phyloP scores from a whole-genome alignment of 176 grass and related monocot genomes.

The Avena eriantha region DNA sequence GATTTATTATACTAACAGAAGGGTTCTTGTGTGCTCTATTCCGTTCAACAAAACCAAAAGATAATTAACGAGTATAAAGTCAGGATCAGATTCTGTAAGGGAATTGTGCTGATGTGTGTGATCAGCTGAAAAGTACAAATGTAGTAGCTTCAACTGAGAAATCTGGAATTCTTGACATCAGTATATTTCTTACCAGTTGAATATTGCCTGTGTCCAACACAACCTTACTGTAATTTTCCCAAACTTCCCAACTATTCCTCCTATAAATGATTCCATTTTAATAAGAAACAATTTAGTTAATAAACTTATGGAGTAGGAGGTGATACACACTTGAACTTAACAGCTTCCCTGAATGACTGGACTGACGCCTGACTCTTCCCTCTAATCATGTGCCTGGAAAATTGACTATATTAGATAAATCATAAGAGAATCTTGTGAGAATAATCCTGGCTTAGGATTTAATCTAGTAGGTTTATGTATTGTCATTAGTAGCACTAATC shows the following conservation, averaged over 20 bases:
- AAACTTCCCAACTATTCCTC: constrained; percentile 96
- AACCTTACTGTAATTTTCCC: constrained; percentile 96
- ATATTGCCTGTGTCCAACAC: constrained; percentile 74
- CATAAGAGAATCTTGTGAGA: constrained; percentile 2
- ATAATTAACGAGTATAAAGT: background rate
- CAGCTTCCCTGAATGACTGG: constrained; percentile 91
- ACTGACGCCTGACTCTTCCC: constrained; percentile 78
- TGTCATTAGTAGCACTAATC: background rate
- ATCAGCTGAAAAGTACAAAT: constrained; percentile 19
- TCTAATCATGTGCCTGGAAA: constrained; percentile 87
- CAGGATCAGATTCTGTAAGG: background rate
- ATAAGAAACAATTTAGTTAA: background rate
- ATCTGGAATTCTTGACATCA: background rate
- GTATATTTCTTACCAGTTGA: constrained; percentile 57
- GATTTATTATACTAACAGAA: background rate
- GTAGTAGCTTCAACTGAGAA: constrained; percentile 1
- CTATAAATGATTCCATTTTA: constrained; percentile 54
- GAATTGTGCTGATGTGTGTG: background rate
- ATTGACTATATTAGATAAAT: constrained; percentile 26
- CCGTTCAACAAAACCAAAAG: background rate
- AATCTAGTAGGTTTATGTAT: constrained; percentile 8
- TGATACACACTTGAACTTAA: constrained; percentile 77
- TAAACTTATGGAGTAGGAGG: constrained; percentile 30
- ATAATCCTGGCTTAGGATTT: background rate
- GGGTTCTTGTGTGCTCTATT: constrained; percentile 10